Conservation (phyloP, 768 basidiomycete species). For the Stropharia rugosoannulata region DNA sequence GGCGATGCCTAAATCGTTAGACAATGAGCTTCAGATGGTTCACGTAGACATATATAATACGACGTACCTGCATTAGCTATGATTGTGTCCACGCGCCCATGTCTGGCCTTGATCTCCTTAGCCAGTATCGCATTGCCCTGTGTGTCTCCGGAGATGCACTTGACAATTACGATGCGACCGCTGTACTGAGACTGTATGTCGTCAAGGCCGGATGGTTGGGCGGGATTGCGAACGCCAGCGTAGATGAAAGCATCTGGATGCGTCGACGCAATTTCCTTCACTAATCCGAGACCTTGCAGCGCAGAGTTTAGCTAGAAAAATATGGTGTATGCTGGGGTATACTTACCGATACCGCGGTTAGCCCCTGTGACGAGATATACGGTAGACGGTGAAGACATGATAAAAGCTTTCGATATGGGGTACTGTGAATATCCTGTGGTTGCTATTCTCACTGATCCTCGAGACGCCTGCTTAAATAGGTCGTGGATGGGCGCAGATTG, state of each 20-base stretch:
- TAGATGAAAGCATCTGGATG: not conserved
- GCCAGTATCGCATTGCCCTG: not conserved
- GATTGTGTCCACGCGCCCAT: not conserved
- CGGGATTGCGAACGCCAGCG: not conserved
- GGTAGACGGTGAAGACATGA: too few relatives aligned
- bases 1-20: not conserved
- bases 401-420: too few relatives aligned
- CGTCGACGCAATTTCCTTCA: not conserved
- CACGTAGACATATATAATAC: not conserved
- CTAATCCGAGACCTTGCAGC: not conserved
- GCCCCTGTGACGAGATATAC: too few relatives aligned
- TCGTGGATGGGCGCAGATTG: too few relatives aligned
- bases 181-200: not conserved
- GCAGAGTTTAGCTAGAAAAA: too few relatives aligned
- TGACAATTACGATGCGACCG: not conserved
- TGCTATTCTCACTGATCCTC: too few relatives aligned
- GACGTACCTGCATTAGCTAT: constrained; percentile 2
- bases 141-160: not conserved
- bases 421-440: too few relatives aligned
- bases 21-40: too few relatives aligned
- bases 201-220: not conserved
- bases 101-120: not conserved
- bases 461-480: too few relatives aligned
- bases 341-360: too few relatives aligned
- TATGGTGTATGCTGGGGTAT: too few relatives aligned